phyloP scores from a whole-genome alignment of 352 stramenopile species.

The Phytophthora pluvialis region DNA sequence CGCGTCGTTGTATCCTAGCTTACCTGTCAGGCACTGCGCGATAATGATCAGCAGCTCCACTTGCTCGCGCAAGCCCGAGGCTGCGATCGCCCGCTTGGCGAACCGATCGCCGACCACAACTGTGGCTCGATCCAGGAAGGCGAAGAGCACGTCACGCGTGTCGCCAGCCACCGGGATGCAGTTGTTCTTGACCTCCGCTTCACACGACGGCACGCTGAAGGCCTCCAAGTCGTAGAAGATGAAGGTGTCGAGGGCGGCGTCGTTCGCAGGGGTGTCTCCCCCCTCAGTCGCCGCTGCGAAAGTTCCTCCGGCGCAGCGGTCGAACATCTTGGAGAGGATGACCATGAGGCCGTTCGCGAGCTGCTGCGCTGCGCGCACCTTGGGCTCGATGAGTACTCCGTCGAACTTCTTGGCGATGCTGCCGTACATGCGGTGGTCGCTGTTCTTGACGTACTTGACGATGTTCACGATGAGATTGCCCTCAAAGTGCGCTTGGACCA shows the following conservation, averaged over 20 bases:
- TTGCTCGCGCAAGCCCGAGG: constrained; percentile 52
- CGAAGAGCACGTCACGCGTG: constrained; percentile 59
- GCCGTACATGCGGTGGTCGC: constrained; percentile 59
- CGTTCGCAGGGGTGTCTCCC: constrained; percentile 1
- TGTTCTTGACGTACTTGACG: constrained; percentile 69
- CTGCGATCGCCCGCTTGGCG: constrained; percentile 61
- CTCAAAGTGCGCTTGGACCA: constrained; percentile 58
- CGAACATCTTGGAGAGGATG: constrained; percentile 66
- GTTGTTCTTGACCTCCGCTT: constrained; percentile 43
- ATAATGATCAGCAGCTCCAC: constrained; percentile 68
- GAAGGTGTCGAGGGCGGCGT: constrained; percentile 47
- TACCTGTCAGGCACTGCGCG: constrained; percentile 57
- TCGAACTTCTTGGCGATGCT: constrained; percentile 64
- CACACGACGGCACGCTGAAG: constrained; percentile 37
- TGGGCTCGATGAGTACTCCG: constrained; percentile 66
- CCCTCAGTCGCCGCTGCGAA: constrained; percentile 17
- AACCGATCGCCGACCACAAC: constrained; percentile 64
- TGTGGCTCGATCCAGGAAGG: constrained; percentile 63
- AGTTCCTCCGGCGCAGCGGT: constrained; percentile 31
- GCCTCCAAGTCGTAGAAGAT: constrained; percentile 58
- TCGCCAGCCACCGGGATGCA: constrained; percentile 38
- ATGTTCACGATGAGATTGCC: constrained; percentile 62
- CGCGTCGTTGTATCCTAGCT: constrained; percentile 52
- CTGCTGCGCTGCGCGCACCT: constrained; percentile 34
- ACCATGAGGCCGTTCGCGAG: constrained; percentile 56